phyloP scores from a whole-genome alignment of 2,329 filamentous ascomycete genomes.

The Aspergillus hortae region DNA sequence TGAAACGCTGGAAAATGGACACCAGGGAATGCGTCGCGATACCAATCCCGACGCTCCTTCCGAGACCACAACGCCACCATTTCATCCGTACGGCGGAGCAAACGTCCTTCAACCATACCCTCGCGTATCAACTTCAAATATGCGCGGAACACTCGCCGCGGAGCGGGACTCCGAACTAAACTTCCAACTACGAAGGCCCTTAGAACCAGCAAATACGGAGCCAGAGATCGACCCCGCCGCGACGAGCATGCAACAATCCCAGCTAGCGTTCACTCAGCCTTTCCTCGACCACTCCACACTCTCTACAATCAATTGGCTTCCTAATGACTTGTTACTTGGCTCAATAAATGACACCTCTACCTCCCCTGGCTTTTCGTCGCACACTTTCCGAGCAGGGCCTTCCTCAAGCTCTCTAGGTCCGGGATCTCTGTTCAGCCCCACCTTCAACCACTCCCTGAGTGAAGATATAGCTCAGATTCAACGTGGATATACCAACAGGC shows the following conservation, averaged over 20 bases:
- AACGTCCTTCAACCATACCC: constrained; percentile 10
- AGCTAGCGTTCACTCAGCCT: constrained; percentile 22
- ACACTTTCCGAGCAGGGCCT: constrained; percentile 15
- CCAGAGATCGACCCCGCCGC: constrained; percentile 19
- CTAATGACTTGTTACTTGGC: constrained; percentile 26
- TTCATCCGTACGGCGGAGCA: constrained; percentile 10
- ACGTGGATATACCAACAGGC: constrained; percentile 15
- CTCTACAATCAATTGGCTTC: constrained; percentile 38
- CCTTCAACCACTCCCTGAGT: no score
- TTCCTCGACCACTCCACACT: constrained; percentile 25
- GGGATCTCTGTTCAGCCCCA: not conserved
- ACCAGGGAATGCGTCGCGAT: not conserved
- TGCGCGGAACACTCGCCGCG: not conserved
- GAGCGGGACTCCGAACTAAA: not conserved
- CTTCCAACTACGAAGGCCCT: constrained; percentile 8
- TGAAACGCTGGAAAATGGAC: not conserved
- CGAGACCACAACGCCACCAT: constrained; percentile 8
- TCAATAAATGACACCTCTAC: constrained; percentile 12
- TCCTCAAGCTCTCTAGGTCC: constrained; percentile 17
- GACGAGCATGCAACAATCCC: constrained; percentile 13
- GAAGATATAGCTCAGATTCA: constrained; percentile 18
- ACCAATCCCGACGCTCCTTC: constrained; percentile 6
- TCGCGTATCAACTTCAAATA: constrained; percentile 9
- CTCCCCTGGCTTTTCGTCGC: constrained; percentile 11
- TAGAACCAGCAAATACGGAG: constrained; percentile 7